Evolutionary conservation across 2,329 filamentous ascomycete genomes (phyloP).

Genomic region (Biscogniauxia mediterranea): DNA sequence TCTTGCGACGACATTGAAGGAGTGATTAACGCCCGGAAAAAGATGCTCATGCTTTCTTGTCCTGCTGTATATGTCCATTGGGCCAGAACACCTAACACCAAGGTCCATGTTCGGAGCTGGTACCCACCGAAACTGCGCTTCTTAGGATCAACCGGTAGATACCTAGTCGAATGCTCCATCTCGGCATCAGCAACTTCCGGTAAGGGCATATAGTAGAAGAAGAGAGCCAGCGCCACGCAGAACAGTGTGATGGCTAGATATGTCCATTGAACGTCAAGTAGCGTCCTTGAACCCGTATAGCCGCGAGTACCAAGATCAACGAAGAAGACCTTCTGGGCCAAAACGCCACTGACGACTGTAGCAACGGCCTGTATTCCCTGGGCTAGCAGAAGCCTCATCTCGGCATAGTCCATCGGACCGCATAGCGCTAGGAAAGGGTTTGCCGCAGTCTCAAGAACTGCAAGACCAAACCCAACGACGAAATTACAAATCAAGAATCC

Average conservation of each 20-base stretch:
- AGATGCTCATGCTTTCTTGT: constrained; percentile 65
- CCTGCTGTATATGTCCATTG: constrained; percentile 79
- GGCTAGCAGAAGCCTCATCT: constrained; percentile 71
- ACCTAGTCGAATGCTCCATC: constrained; percentile 47
- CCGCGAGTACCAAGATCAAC: constrained; percentile 46
- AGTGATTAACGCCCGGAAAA: constrained; percentile 52
- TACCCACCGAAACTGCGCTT: constrained; percentile 50
- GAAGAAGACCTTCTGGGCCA: constrained; percentile 76
- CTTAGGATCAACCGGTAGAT: constrained; percentile 49
- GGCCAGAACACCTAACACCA: constrained; percentile 70
- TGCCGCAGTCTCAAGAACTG: constrained; percentile 75
- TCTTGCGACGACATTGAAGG: constrained; percentile 27
- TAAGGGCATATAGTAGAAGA: constrained; percentile 67
- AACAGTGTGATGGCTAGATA: constrained; percentile 79
- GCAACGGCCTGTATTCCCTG: constrained; percentile 77
- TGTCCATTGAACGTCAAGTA: constrained; percentile 79
- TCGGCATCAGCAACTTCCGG: constrained; percentile 59
- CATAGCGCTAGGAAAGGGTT: constrained; percentile 73
- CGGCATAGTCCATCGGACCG: constrained; percentile 69
- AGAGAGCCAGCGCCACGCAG: constrained; percentile 66
- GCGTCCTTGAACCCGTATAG: constrained; percentile 41
- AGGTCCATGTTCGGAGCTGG: constrained; percentile 52
- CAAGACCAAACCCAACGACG: constrained; percentile 74
- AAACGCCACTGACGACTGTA: constrained; percentile 67
- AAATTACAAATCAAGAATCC: constrained; percentile 75